Base-by-base conservation (phyloP, 2,329 filamentous ascomycete genomes). In the Beauveria asiatica region DNA sequence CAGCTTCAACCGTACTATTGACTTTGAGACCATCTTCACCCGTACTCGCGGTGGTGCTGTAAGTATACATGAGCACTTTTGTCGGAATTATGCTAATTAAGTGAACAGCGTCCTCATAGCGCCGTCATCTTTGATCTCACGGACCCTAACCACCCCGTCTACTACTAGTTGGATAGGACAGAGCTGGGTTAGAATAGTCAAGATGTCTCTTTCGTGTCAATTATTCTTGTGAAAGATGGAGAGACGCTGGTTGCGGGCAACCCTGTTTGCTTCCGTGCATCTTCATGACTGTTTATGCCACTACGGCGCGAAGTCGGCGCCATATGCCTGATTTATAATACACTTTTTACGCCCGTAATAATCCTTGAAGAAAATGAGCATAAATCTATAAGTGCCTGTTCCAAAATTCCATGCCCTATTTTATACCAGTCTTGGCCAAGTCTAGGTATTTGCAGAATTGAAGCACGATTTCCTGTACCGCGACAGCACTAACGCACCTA, bases 1-100 rank as follows among this genome's bases (percentile, higher is more conserved):
- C 57, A 74, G 68, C 69, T 86, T 85, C 73, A 85, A 85, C 73
- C 77, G 82, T 21, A 78, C 75, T 39, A 84, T 85, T 65, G 77
- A 86, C 66, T 85, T 86, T 67, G 72, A 73, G 62, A 68, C 69
- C 52, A 76, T 79, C 61, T 86, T 83, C 63, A 74, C 76, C 7
- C 63, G 63, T 10, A 78, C 76, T 63, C 74, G 81, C 44, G 82
- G 83, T 53, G 83, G 83, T 27, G 83, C 77, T 3, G 66, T 68
- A 61, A 64, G 65, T 63, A 13, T 10, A 27, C 16, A 11, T 30
- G 10, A 27, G 8, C 7, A 16, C 4, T 3, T 27, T n/a, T 19
- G 3, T 4, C 2, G 30, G 49, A 39, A 11, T 16, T 5, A 30
- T 45, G 48, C 55, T 59, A 51, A 61, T 19, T 4, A 42, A 50